Conservation (phyloP, 208 protist species). For the Leishmania mexicana region DNA sequence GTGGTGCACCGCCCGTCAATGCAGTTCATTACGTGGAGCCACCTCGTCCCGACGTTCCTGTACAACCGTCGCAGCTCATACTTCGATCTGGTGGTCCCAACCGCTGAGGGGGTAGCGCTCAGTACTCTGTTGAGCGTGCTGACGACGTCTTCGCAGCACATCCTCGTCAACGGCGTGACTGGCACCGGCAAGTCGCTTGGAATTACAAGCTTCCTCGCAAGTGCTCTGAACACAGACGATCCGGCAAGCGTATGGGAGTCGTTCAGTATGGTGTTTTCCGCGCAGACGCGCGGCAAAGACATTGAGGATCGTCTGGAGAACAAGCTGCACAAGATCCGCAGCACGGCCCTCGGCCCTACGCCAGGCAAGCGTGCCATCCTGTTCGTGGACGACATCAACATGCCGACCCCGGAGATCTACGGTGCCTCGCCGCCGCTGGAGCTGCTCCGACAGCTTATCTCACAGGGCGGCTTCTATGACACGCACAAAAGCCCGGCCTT, state of each 20-base stretch:
- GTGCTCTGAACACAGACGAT: slow-evolving; percentile 73
- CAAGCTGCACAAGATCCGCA: slow-evolving; percentile 94
- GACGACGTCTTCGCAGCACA: slow-evolving; percentile 68
- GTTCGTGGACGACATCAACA: slow-evolving; percentile 97
- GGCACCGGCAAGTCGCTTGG: slow-evolving; percentile 95
- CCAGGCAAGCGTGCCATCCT: slow-evolving; percentile 91
- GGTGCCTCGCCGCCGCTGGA: slow-evolving; percentile 95
- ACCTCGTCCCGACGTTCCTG: slow-evolving; percentile 92
- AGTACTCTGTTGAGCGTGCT: slow-evolving; percentile 84
- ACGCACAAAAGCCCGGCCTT: slow-evolving; percentile 91
- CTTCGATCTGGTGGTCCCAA: slow-evolving; percentile 96
- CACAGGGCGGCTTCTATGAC: slow-evolving; percentile 93
- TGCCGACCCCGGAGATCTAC: slow-evolving; percentile 95
- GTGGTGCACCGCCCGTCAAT: slow-evolving; percentile 90
- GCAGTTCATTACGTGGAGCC: slow-evolving; percentile 90
- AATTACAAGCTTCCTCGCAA: slow-evolving; percentile 71
- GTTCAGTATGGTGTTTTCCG: slow-evolving; percentile 93
- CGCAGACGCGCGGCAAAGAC: slow-evolving; percentile 91
- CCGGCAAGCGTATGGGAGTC: slow-evolving; percentile 82
- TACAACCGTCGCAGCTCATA: slow-evolving; percentile 88
- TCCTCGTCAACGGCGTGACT: slow-evolving; percentile 94
- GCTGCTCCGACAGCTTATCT: slow-evolving; percentile 95
- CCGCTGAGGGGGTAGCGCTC: slow-evolving; percentile 90
- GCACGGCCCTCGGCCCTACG: slow-evolving; percentile 85
- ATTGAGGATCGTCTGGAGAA: slow-evolving; percentile 94